Conservation (phyloP, 2,329 filamentous ascomycete species). For the Didymella segeticola region DNA sequence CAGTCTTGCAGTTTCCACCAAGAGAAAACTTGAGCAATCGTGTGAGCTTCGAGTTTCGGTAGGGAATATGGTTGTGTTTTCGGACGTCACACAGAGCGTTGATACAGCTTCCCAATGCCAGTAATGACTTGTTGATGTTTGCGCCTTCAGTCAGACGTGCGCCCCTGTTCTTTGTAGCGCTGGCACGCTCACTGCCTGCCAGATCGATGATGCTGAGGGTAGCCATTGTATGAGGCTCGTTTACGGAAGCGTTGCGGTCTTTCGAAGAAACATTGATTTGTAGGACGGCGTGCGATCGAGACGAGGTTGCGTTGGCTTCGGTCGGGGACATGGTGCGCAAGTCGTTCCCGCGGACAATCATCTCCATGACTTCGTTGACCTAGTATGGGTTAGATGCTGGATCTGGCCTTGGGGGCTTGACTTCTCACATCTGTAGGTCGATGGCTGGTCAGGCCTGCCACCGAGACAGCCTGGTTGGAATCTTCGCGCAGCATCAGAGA, state of each 20-base stretch:
- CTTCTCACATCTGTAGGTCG: conserved; percentile 78
- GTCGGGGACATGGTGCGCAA: conserved; percentile 95
- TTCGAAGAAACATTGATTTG: conserved; percentile 97
- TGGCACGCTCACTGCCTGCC: conserved; percentile 93
- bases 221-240: conserved; percentile 97
- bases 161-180: conserved; percentile 94
- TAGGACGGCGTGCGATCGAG: conserved; percentile 93
- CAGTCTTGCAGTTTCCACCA: conserved; percentile 96
- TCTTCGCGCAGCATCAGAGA: conserved; percentile 94
- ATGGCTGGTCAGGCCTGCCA: conserved; percentile 88
- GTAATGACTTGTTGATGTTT: conserved; percentile 98
- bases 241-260: conserved; percentile 88
- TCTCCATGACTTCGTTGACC: conserved; percentile 94
- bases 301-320: conserved; percentile 96
- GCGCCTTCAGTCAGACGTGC: conserved; percentile 91
- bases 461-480: conserved; percentile 89
- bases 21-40: conserved; percentile 95
- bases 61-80: conserved; percentile 92
- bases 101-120: conserved; percentile 95
- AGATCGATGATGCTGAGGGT: conserved; percentile 98
- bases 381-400: conserved; percentile 19
- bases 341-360: conserved; percentile 95
- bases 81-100: conserved; percentile 94
- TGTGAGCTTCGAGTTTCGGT: conserved; percentile 96
- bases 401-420: background rate